These are phyloP conservation scores for Plenodomus biglobosus DNA, from an alignment of 2,329 filamentous ascomycete genomes.

Conservation along the genomic window DNA sequence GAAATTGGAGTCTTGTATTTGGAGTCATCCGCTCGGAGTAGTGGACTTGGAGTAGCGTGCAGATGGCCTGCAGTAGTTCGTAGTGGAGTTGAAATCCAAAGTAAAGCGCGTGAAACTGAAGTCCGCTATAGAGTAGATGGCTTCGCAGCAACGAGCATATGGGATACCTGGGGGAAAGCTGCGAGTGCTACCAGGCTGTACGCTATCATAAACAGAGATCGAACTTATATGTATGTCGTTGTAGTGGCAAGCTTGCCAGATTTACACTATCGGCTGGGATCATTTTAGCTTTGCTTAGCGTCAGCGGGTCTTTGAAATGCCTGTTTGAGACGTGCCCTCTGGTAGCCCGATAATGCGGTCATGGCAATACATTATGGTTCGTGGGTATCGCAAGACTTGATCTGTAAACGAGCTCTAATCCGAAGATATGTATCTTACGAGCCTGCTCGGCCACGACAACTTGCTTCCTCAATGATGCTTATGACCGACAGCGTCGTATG, in stretches of 20 bases:
- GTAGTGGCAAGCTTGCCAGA: background rate
- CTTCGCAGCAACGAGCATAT: no score
- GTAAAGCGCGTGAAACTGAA: background rate
- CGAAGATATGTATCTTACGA: no score
- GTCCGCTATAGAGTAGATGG: no score
- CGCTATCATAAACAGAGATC: background rate
- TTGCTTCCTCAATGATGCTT: no score
- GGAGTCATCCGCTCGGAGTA: background rate
- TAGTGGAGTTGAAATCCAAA: background rate
- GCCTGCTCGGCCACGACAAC: no score
- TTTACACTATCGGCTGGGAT: background rate
- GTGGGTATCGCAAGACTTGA: no score
- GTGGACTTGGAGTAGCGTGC: background rate
- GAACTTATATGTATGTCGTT: background rate
- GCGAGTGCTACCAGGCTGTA: background rate
- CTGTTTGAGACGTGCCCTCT: background rate
- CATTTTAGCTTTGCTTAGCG: slow-evolving; percentile 4
- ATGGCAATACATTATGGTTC: no score
- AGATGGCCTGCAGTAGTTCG: background rate
- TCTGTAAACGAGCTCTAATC: no score
- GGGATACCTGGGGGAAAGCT: background rate
- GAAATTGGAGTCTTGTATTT: no score
- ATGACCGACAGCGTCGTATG: background rate
- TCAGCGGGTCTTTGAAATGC: slow-evolving; percentile 3
- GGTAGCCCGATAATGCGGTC: background rate